Conservation (phyloP, 805 yeast genomes). For the Myxozyma sirexii region DNA sequence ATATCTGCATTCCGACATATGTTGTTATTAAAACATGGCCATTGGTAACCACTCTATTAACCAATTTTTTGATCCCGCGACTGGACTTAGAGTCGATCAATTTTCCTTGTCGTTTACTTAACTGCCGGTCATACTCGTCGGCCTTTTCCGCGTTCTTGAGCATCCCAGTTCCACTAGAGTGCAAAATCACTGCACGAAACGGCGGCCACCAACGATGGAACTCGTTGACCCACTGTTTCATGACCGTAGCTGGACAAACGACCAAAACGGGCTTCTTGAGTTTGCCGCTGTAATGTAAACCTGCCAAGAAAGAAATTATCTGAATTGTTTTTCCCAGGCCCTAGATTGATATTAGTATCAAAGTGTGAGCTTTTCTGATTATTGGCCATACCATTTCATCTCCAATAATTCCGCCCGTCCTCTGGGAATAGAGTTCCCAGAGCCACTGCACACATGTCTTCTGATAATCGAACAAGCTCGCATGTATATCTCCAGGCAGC, state of each 20-base stretch:
- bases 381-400: slow-evolving; percentile 72
- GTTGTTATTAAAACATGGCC: slow-evolving; percentile 92
- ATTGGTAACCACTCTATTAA: slow-evolving; percentile 28
- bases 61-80: slow-evolving; percentile 34
- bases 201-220: slow-evolving; percentile 99
- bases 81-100: slow-evolving; percentile 38
- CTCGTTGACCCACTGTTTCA: slow-evolving; percentile 97
- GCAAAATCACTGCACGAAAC: slow-evolving; percentile 78
- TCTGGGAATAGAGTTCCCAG: slow-evolving; percentile 87
- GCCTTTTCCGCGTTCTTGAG: slow-evolving; percentile 38
- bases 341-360: background rate
- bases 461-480: slow-evolving; percentile 87
- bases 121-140: slow-evolving; percentile 40
- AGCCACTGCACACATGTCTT: slow-evolving; percentile 97
- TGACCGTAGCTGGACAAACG: slow-evolving; percentile 95
- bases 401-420: slow-evolving; percentile 92
- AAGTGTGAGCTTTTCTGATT: too few species aligned
- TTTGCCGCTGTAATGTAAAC: slow-evolving; percentile 78
- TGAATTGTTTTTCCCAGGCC: slow-evolving; percentile 96
- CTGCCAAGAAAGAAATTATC: slow-evolving; percentile 86
- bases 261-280: slow-evolving; percentile 77
- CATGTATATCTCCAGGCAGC: slow-evolving; percentile 89
- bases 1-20: slow-evolving; percentile 79
- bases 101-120: slow-evolving; percentile 43
- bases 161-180: slow-evolving; percentile 93